Evolutionary conservation across 2,329 filamentous ascomycete species (phyloP).

Genomic region (Seiridium cupressi): DNA sequence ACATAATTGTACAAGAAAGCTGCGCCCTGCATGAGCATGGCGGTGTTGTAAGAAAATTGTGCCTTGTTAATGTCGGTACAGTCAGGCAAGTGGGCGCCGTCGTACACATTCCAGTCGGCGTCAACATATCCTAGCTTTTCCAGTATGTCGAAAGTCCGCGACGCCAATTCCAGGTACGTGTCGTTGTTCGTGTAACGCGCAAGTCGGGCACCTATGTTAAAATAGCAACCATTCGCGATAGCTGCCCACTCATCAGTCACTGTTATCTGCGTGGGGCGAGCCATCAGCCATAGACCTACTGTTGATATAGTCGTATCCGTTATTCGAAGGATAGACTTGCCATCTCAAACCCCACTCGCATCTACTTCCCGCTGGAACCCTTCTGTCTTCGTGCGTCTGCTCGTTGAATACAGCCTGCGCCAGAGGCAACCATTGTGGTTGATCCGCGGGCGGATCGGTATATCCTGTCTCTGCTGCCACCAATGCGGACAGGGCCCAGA

Average conservation of each 20-base stretch:
- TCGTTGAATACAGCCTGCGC: constrained; percentile 70
- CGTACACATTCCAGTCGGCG: constrained; percentile 61
- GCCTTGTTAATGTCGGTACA: constrained; percentile 61
- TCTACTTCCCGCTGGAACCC: constrained; percentile 43
- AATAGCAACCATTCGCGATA: constrained; percentile 62
- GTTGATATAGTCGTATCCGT: constrained; percentile 76
- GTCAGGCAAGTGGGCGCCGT: constrained; percentile 59
- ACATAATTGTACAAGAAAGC: constrained; percentile 69
- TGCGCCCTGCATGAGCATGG: constrained; percentile 58
- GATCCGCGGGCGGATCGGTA: constrained; percentile 51
- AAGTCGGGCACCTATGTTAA: constrained; percentile 66
- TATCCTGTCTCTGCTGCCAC: constrained; percentile 65
- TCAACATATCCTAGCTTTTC: constrained; percentile 56
- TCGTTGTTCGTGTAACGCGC: constrained; percentile 67
- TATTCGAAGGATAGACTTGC: constrained; percentile 75
- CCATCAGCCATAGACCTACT: constrained; percentile 31
- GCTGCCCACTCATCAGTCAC: constrained; percentile 27
- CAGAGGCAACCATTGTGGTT: constrained; percentile 62
- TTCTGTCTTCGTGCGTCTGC: constrained; percentile 58
- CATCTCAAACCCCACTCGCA: constrained; percentile 72
- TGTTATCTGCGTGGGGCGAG: no score
- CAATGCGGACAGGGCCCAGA: constrained; percentile 69
- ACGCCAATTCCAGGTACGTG: constrained; percentile 63
- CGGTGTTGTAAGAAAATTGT: constrained; percentile 68
- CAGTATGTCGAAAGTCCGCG: constrained; percentile 63